Evolutionary conservation across 306 rosid species (phyloP), one percentile per base, ranked within the genome.

Genomic region (Delonix regia): DNA sequence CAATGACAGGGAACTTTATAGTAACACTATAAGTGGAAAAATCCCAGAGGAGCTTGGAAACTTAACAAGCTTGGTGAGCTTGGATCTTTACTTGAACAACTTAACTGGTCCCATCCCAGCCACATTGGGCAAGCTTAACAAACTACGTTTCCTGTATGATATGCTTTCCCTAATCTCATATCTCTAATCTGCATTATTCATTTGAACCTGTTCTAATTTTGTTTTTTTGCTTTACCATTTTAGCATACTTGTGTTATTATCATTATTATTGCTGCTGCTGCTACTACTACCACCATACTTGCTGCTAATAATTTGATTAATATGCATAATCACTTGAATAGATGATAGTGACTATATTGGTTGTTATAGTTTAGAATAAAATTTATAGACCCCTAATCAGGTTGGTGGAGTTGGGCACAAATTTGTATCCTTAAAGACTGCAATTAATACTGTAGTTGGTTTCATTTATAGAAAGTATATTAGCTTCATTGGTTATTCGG

Each of bases 1-100:
- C 77, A 55, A 64, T 81, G 73, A 60, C 93, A 92, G 97, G 92
- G 97, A 92, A 78, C 96, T 90, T 77, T 92, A 90, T 79, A 89
- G 96, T 61, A 90, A 92, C 72, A 85, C 83, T 57, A 87, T 92
- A 83, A 80, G 73, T 63, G 96, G 97, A 75, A 86, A 13, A 80
- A 83, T 92, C 79, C 97, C 96, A 0, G 87, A 82, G 0, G 96
- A 92, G 89, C 93, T 92, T 49, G 97, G 97, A 64, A 82, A 82
- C 79, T 83, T 92, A 85, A 71, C 87, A 79, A 80, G 86, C 86
- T 89, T 92, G 92, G 97, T 92, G 83, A 92, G 97, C 90, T 87
- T 92, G 94, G 97, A 92, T 92, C 97, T 92, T 82, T 92, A 90
- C 88, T 76, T 85, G 91, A 92, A 92, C 88, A 7, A 0, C 0